Conservation (phyloP, 768 basidiomycete genomes). For the Russula foetens region DNA sequence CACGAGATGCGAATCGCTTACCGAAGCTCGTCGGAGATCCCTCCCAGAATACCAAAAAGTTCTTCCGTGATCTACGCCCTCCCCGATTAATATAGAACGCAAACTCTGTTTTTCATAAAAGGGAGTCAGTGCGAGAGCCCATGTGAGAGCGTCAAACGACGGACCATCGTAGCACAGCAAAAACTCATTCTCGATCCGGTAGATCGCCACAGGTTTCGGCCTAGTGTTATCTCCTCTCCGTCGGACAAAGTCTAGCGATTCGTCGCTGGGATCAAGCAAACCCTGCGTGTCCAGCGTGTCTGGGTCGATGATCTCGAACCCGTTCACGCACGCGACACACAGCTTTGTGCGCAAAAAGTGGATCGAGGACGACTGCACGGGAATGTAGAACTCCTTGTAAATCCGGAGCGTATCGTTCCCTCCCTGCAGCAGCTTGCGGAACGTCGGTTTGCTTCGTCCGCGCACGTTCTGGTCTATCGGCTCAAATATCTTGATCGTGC, state of each 20-base stretch:
- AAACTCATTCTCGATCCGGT: constrained; percentile 94
- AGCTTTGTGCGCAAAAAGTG: constrained; percentile 97
- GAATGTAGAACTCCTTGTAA: constrained; percentile 99
- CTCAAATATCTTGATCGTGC: constrained; percentile 95
- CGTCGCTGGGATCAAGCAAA: constrained; percentile 86
- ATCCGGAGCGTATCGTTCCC: constrained; percentile 89
- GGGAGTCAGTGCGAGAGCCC: too few relatives aligned
- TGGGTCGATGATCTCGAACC: constrained; percentile 97
- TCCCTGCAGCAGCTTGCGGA: constrained; percentile 88
- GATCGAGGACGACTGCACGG: constrained; percentile 92
- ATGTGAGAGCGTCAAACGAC: constrained; percentile 22
- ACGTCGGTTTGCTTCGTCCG: constrained; percentile 80
- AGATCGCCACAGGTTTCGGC: constrained; percentile 93
- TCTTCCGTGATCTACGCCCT: constrained; percentile 80
- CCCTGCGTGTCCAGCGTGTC: constrained; percentile 97
- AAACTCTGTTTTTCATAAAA: constrained; percentile 64
- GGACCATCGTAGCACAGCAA: constrained; percentile 94
- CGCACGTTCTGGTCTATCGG: constrained; percentile 86
- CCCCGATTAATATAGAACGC: constrained; percentile 98
- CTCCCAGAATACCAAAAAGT: constrained; percentile 97
- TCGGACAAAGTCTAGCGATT: constrained; percentile 86
- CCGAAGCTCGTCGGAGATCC: constrained; percentile 91
- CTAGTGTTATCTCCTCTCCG: constrained; percentile 73
- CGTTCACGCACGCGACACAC: constrained; percentile 94
- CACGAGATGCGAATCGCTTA: constrained; percentile 33